phyloP scores from a whole-genome alignment of 2,329 filamentous ascomycete species.

The Allantophomopsis lycopodina region DNA sequence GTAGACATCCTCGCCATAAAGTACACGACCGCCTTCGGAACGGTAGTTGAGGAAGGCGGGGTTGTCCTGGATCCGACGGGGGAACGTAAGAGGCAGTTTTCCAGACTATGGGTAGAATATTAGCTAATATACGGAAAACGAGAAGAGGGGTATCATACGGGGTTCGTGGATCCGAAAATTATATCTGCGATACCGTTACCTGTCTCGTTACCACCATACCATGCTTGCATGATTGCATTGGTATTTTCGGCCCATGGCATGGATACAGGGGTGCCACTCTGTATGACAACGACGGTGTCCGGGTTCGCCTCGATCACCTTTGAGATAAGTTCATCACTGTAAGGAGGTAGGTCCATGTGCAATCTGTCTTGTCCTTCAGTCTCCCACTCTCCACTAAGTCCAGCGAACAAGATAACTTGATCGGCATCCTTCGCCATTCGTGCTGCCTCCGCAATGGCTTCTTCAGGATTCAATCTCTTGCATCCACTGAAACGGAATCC shows the following conservation, averaged over 20 bases:
- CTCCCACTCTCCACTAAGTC: slow-evolving; percentile 36
- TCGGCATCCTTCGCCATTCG: slow-evolving; percentile 52
- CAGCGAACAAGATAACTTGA: slow-evolving; percentile 62
- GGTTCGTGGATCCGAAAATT: slow-evolving; percentile 46
- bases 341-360: slow-evolving; percentile 12
- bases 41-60: slow-evolving; percentile 45
- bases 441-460: slow-evolving; percentile 51
- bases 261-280: slow-evolving; percentile 43
- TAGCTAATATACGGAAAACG: background rate
- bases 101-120: slow-evolving; percentile 19
- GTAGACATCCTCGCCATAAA: slow-evolving; percentile 52
- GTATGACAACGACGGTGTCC: slow-evolving; percentile 44
- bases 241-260: slow-evolving; percentile 36
- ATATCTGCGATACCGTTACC: slow-evolving; percentile 52
- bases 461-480: slow-evolving; percentile 36
- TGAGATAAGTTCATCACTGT: slow-evolving; percentile 24
- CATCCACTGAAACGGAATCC: slow-evolving; percentile 46
- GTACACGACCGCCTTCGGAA: slow-evolving; percentile 39
- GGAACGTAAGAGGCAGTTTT: slow-evolving; percentile 47
- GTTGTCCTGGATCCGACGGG: slow-evolving; percentile 38
- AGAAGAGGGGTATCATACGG: slow-evolving; percentile 16
- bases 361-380: slow-evolving; percentile 17
- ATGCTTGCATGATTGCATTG: slow-evolving; percentile 17
- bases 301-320: slow-evolving; percentile 40
- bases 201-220: slow-evolving; percentile 52